These are phyloP conservation scores for Phylloporus arenicola DNA, from an alignment of 768 basidiomycete species.

Conservation along the genomic window DNA sequence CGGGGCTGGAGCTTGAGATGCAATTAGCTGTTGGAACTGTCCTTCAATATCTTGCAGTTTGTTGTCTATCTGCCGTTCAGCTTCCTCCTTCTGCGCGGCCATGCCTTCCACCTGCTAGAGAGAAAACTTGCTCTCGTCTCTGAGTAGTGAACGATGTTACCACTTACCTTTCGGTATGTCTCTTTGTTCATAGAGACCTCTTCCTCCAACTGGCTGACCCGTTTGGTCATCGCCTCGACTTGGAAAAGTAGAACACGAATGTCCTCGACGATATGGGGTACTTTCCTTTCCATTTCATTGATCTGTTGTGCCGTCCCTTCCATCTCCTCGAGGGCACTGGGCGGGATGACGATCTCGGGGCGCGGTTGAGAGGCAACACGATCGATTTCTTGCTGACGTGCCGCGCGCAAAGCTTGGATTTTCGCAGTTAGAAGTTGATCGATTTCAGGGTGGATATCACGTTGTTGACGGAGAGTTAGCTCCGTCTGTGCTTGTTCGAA, in stretches of 20 bases:
- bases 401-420: slow-evolving; percentile 17
- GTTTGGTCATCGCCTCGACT: slow-evolving; percentile 18
- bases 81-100: slow-evolving; percentile 10
- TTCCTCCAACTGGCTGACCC: slow-evolving; percentile 18
- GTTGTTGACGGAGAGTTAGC: slow-evolving; percentile 22
- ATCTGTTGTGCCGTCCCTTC: slow-evolving; percentile 15
- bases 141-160: not conserved
- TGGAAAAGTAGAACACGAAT: slow-evolving; percentile 23
- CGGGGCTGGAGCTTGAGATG: slow-evolving; percentile 4
- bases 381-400: slow-evolving; percentile 20
- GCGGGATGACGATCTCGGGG: slow-evolving; percentile 20
- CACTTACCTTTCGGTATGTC: slow-evolving; percentile 16
- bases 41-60: slow-evolving; percentile 12
- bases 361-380: slow-evolving; percentile 10
- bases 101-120: slow-evolving; percentile 17
- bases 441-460: slow-evolving; percentile 16
- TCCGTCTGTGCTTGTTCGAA: slow-evolving; percentile 29
- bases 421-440: slow-evolving; percentile 15
- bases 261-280: slow-evolving; percentile 22
- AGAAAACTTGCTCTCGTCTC: slow-evolving; percentile 1
- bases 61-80: slow-evolving; percentile 10
- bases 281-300: slow-evolving; percentile 18
- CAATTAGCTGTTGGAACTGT: slow-evolving; percentile 15
- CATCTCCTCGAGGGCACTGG: slow-evolving; percentile 10
- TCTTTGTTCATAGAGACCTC: slow-evolving; percentile 17